Base-by-base conservation (phyloP, 257 asterid species). In the Solanum sitiens region DNA sequence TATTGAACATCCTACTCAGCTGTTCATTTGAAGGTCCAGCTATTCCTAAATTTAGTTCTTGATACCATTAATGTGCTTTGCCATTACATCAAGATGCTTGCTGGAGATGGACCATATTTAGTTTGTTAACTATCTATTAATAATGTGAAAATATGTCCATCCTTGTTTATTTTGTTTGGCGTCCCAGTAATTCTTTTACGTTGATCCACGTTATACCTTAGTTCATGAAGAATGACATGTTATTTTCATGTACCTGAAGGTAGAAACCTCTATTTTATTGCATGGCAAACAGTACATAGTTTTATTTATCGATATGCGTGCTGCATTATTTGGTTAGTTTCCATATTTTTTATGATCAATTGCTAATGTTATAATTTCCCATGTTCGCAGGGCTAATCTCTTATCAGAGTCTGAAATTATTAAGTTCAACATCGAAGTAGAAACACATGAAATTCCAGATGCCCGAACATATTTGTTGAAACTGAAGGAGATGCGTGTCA, bases 371-470 rank as follows among this genome's bases (percentile, higher is more conserved):
- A 14, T 79, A 30, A 40, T 56, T 80, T 87, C 86, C 79, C 84
- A 71, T 88, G 61, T 89, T 71, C 91, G 87, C 95, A 97, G 99
- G 94, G 99, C 98, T 63, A 92, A 89, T 91, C 93, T 97, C 89
- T 90, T 91, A 72, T 95, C 99, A 4, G 99, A 96, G 90, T 96
- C 99, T 13, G 93, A 96, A 93, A 95, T 95, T 92, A 96, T 95
- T 90, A 93, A 97, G 79, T 93, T 91, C 94, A 93, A 98, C 76
- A 95, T 96, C 89, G 94, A 94, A 50, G 84, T 95, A 87, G 91
- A 91, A 82, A 97, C 99, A 76, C 91, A 92, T 83, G 97, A 91
- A 79, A 96, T 97, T 87, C 97, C 98, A 90, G 99, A 97, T 92
- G 98, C 96, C 75, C 94, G 99, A 42, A 91, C 99, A 86, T 97